phyloP scores from a whole-genome alignment of 192 early-diverging fungal species.

The Podila verticillata region DNA sequence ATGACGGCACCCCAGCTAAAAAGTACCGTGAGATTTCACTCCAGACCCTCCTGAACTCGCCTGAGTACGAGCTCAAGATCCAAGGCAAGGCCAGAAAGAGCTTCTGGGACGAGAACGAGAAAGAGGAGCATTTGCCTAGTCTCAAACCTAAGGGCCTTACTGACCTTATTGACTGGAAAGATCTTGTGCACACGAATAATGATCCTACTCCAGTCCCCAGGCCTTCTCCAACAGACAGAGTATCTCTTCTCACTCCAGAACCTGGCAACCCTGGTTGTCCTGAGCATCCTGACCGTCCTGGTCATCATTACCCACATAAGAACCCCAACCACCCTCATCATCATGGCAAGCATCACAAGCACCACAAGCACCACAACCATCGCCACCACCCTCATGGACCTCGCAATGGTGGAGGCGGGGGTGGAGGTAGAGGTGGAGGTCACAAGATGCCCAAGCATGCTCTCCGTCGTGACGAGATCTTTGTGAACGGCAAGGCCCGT shows the following conservation, averaged over 20 bases:
- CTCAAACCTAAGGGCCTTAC: conserved; percentile 6
- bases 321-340: conserved; percentile 22
- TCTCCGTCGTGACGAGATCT: conserved; percentile 14
- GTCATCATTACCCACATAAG: conserved; percentile 9
- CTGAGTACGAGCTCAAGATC: conserved; percentile 13
- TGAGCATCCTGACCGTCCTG: background rate
- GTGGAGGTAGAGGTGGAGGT: background rate
- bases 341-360: conserved; percentile 1
- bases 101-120: background rate
- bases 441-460: background rate
- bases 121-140: background rate
- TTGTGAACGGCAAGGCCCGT: conserved; percentile 20
- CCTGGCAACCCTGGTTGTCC: background rate
- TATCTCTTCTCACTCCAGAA: background rate
- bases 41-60: conserved; percentile 22
- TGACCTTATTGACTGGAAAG: conserved; percentile 10
- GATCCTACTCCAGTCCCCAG: background rate
- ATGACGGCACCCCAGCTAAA: conserved; percentile 8
- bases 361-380: conserved; percentile 7
- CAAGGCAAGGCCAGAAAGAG: conserved; percentile 10
- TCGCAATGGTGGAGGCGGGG: background rate
- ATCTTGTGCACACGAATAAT: background rate
- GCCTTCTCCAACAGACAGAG: background rate
- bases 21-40: conserved; percentile 20
- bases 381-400: conserved; percentile 2